Evolutionary conservation across 805 yeast species (phyloP).

Genomic region (Hanseniaspora singularis): DNA sequence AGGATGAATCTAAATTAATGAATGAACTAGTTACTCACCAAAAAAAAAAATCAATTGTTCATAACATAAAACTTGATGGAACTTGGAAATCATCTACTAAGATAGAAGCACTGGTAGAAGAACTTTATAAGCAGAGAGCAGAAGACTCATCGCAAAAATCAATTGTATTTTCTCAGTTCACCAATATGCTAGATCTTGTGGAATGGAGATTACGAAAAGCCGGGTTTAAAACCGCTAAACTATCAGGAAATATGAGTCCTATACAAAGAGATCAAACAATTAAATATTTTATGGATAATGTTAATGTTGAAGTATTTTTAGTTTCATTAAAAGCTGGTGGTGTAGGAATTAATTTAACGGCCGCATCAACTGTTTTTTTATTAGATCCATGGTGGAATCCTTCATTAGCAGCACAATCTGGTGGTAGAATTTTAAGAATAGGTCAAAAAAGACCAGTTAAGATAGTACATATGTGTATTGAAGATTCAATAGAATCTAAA

Average conservation of each 20-base stretch:
- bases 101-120: slow-evolving; percentile 92
- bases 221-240: slow-evolving; percentile 85
- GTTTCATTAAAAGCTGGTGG: slow-evolving; percentile 98
- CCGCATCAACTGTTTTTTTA: slow-evolving; percentile 90
- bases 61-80: slow-evolving; percentile 75
- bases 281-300: slow-evolving; percentile 81
- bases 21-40: slow-evolving; percentile 37
- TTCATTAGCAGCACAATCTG: slow-evolving; percentile 94
- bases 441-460: slow-evolving; percentile 92
- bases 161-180: slow-evolving; percentile 93
- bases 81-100: slow-evolving; percentile 92
- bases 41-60: slow-evolving; percentile 52
- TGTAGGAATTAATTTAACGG: slow-evolving; percentile 90
- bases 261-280: slow-evolving; percentile 86
- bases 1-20: slow-evolving; percentile 32
- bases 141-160: slow-evolving; percentile 84
- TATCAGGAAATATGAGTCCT: slow-evolving; percentile 97
- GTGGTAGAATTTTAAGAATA: slow-evolving; percentile 95
- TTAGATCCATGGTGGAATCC: slow-evolving; percentile 99
- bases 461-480: slow-evolving; percentile 84
- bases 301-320: slow-evolving; percentile 82
- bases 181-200: slow-evolving; percentile 88
- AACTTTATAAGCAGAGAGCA: slow-evolving; percentile 71
- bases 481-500: slow-evolving; percentile 92
- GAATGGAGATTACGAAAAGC: slow-evolving; percentile 94